These are phyloP conservation scores for Allium fistulosum DNA, from an alignment of 106 monocot species.

Conservation along the genomic window DNA sequence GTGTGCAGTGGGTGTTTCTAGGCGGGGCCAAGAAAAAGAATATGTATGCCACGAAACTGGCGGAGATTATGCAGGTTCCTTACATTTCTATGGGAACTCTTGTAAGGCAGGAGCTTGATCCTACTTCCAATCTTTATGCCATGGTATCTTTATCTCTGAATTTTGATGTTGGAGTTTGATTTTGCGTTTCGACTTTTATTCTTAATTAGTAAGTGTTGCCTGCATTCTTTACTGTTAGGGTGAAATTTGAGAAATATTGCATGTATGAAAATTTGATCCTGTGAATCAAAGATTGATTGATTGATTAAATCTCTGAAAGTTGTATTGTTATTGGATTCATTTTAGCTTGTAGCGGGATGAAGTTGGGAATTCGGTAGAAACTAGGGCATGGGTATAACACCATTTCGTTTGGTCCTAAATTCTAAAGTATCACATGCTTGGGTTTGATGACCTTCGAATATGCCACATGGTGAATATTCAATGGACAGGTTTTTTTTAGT, in stretches of 20 bases:
- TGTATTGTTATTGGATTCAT: conserved; percentile 2
- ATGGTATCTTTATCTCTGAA: conserved; percentile 41
- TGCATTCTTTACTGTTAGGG: background rate
- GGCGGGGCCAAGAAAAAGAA: conserved; percentile 60
- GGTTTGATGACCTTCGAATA: too few species aligned
- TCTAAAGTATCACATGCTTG: too few species aligned
- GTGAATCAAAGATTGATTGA: background rate
- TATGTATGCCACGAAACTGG: conserved; percentile 58
- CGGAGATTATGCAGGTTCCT: conserved; percentile 70
- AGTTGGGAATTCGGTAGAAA: conserved; percentile 5
- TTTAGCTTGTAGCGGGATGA: conserved; percentile 3
- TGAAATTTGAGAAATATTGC: background rate
- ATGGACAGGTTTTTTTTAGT: too few species aligned
- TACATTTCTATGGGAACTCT: conserved; percentile 95
- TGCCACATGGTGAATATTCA: too few species aligned
- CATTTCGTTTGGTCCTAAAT: too few species aligned
- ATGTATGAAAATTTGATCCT: background rate
- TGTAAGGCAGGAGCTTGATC: conserved; percentile 80
- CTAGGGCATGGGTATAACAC: conserved; percentile 21
- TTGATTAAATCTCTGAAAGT: background rate
- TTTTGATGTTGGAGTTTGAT: background rate
- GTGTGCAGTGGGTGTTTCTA: conserved; percentile 95
- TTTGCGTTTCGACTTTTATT: conserved; percentile 2
- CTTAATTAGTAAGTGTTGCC: background rate
- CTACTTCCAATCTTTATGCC: conserved; percentile 64